Base-by-base conservation (phyloP, 345 rosid species). In the Bruguiera gymnorhiza region DNA sequence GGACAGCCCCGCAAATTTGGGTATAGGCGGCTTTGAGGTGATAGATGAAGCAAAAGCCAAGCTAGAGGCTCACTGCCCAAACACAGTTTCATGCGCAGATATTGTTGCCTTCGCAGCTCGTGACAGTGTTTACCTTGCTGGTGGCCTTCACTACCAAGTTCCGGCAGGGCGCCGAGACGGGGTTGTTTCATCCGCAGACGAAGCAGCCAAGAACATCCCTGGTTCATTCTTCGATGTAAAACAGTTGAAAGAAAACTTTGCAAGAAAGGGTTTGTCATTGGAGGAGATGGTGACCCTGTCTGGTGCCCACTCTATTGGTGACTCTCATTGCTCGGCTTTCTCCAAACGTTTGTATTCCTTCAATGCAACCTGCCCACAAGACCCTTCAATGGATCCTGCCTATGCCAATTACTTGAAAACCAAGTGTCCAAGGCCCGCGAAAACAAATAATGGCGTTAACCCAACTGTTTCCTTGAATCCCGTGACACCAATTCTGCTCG, bases 61-160 rank as follows among this genome's bases (percentile, higher is more conserved):
- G 48, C 21, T 68, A 6, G 63, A 68, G 24, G 21, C 53, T 56
- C 6, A 1, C 1, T 68, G 71, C 26, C 63, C 63, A 20, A 56
- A 39, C 10, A 68, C 61, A 16, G 71, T 68, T 6, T 67, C 71
- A 54, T 37, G 71, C 56, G 71, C 71, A 37, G 71, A 68, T 19
- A 68, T 68, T 23, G 6, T 68, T 55, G 63, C 71, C 13, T 68
- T 56, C 39, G 71, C 63, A 21, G 71, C 71, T 37, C 63, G 71
- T 36, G 71, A 68, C 30, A 68, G 71, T 39, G 62, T 39, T 16
- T 15, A 36, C 11, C 1, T 29, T 15, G 9, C 48, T 19, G 65
- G 65, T 31, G 24, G 50, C 16, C 31, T 62, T 9, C 21, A 36
- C 18, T 62, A 62, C 29, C 29, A 21, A 1, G 59, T 54, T 21